Evolutionary conservation across 805 yeast species (phyloP), one percentile per base, ranked within the genome.

Genomic region (Schwanniomyces polymorphus): DNA sequence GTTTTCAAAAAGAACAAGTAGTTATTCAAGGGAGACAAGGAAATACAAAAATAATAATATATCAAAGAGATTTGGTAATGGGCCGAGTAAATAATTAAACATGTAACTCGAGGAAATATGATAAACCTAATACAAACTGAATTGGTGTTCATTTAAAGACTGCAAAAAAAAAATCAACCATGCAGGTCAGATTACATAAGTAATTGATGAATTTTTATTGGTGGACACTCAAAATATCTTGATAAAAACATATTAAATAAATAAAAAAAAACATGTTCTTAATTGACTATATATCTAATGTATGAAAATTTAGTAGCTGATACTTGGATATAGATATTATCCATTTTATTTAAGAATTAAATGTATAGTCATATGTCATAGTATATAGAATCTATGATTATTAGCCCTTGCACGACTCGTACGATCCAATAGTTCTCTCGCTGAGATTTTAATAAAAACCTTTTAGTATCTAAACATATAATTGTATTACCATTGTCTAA

Each of bases 51-150:
- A 45, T 21, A 23, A 42, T 12, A 50, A 53, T 39, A 40, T 50
- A 23, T 50, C 51, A 7, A 54, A 50, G 38, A 39, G 54, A 25
- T 54, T 54, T 28, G 50, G 44, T 12, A 49, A 40, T 18, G 27
- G 27, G 37, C 25, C 33, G 12, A 21, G 23, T 21, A 33, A 17
- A 25, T 25, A 25, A 47, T 29, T n/a, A 34, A 34, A 25, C 25
- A 16, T 34, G 4, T 21, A 21, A 21, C 23, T 21, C 5, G 23
- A 21, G 23, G 23, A 21, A 21, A 21, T 21, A 21, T 21, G 23
- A 21, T 21, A 21, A 21, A 21, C 23, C 3, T 21, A 21, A 21
- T 21, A 21, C 5, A 21, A 28, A 6, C 12, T 11, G 12, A 28
- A 28, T 6, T 28, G 12, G 33, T 28, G 14, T 11, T 21, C 23